phyloP scores from a whole-genome alignment of 805 yeast genomes.

The Maudiozyma turicensis region DNA sequence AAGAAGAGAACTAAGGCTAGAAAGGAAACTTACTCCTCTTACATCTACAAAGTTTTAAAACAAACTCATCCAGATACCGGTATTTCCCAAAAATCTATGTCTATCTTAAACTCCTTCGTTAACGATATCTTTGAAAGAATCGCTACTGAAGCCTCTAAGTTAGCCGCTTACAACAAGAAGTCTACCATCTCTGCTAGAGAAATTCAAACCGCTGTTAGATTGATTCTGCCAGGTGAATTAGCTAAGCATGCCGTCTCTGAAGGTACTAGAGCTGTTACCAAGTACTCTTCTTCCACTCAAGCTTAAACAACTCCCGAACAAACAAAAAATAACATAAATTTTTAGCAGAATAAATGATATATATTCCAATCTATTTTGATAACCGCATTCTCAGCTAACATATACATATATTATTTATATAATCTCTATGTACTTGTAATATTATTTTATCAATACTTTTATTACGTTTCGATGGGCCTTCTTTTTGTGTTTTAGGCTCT shows the following conservation, averaged over 20 bases:
- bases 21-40: conserved; percentile 96
- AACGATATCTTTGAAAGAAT: conserved; percentile 97
- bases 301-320: conserved; percentile 21
- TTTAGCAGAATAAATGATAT: not conserved
- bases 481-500: not conserved
- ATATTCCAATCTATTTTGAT: not conserved
- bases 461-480: not conserved
- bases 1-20: conserved; percentile 93
- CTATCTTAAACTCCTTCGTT: conserved; percentile 96
- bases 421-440: not conserved
- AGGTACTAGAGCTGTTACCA: conserved; percentile 97
- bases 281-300: conserved; percentile 65
- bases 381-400: not conserved
- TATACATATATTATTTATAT: not conserved
- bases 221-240: conserved; percentile 96
- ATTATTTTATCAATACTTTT: not conserved
- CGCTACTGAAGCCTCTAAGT: conserved; percentile 94
- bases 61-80: conserved; percentile 99
- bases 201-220: conserved; percentile 97
- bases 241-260: conserved; percentile 98
- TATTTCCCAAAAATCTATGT: conserved; percentile 98
- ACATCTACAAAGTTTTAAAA: conserved; percentile 96
- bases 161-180: conserved; percentile 98
- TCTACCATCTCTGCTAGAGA: conserved; percentile 97
- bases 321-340: no score